A percentile compares a stretch with the other conserved stretches of the same genome.
Evolutionary conservation across 1,284 basidiomycete genomes (phyloP).

Genomic region (Amylostereum areolatum): DNA sequence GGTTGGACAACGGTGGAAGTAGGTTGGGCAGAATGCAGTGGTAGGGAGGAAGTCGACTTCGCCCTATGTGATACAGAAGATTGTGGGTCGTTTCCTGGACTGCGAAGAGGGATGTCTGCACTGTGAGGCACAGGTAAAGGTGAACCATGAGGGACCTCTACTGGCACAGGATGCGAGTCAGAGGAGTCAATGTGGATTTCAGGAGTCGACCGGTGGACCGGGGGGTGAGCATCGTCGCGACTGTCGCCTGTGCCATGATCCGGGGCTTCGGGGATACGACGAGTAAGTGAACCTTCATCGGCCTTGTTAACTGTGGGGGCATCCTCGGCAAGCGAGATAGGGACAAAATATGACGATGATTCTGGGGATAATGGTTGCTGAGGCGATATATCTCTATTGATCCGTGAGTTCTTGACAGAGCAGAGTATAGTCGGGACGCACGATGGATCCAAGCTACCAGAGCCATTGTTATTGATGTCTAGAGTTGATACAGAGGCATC

Average conservation of each 20-base stretch:
- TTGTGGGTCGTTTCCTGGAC: slow-evolving; percentile 2
- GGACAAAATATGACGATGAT: background rate
- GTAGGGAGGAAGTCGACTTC: slow-evolving; percentile 22
- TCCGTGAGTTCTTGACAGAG: slow-evolving; percentile 16
- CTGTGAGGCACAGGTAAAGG: slow-evolving; percentile 3
- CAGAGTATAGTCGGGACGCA: slow-evolving; percentile 10
- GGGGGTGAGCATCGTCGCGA: slow-evolving; percentile 14
- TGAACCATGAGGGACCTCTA: slow-evolving; percentile 14
- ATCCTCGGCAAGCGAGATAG: no score
- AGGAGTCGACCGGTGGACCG: slow-evolving; percentile 21
- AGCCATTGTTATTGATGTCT: slow-evolving; percentile 10
- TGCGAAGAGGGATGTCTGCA: slow-evolving; percentile 1
- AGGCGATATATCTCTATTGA: background rate
- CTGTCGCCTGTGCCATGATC: slow-evolving; percentile 8
- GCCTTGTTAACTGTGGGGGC: no score
- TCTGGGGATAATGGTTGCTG: slow-evolving; percentile 10
- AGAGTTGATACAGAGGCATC: slow-evolving; percentile 8
- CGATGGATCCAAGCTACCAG: background rate
- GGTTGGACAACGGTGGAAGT: slow-evolving; percentile 13
- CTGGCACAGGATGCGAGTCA: slow-evolving; percentile 22
- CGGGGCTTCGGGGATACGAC: background rate
- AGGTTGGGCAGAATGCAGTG: slow-evolving; percentile 13
- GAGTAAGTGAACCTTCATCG: no score
- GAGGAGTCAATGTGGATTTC: slow-evolving; percentile 43
- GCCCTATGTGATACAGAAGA: slow-evolving; percentile 10